phyloP scores from a whole-genome alignment of 345 rosid genomes.

The Linum usitatissimum region DNA sequence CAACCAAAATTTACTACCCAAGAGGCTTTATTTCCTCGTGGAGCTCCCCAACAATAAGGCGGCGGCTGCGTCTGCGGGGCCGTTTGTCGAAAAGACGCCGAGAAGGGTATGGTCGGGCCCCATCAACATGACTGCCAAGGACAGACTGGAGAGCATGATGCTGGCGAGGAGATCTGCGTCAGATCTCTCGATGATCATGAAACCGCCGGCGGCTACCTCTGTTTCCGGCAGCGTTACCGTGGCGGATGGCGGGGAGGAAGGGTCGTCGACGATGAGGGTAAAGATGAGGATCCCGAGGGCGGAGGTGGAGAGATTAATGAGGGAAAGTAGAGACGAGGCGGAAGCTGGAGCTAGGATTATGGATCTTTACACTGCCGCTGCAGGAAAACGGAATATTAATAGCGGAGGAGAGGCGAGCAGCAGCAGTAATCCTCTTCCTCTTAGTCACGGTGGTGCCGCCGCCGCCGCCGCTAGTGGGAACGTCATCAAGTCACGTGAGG shows the following conservation, averaged over 20 bases:
- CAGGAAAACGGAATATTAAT: not conserved
- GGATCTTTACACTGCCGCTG: constrained; percentile 32
- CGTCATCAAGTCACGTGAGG: not conserved
- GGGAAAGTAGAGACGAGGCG: constrained; percentile 42
- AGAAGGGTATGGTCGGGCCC: constrained; percentile 66
- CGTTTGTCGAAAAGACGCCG: constrained; percentile 24
- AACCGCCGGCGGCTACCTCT: not conserved
- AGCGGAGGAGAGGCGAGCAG: not conserved
- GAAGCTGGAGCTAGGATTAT: constrained; percentile 63
- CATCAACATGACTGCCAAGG: constrained; percentile 72
- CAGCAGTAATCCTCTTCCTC: not conserved
- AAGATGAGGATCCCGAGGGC: not conserved
- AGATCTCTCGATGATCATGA: constrained; percentile 54
- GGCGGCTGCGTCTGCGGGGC: not conserved
- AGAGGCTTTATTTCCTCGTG: constrained; percentile 77
- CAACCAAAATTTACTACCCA: constrained; percentile 48
- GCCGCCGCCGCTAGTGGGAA: not conserved
- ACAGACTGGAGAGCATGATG: constrained; percentile 73
- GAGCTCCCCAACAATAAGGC: constrained; percentile 38
- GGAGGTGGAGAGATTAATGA: constrained; percentile 55
- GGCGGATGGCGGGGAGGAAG: constrained; percentile 2
- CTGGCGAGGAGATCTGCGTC: constrained; percentile 69
- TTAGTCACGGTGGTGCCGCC: not conserved
- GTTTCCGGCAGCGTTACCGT: not conserved
- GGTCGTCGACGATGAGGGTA: constrained; percentile 2